Evolutionary conservation across 106 monocot species (phyloP).

Genomic region (Platanthera zijinensis): DNA sequence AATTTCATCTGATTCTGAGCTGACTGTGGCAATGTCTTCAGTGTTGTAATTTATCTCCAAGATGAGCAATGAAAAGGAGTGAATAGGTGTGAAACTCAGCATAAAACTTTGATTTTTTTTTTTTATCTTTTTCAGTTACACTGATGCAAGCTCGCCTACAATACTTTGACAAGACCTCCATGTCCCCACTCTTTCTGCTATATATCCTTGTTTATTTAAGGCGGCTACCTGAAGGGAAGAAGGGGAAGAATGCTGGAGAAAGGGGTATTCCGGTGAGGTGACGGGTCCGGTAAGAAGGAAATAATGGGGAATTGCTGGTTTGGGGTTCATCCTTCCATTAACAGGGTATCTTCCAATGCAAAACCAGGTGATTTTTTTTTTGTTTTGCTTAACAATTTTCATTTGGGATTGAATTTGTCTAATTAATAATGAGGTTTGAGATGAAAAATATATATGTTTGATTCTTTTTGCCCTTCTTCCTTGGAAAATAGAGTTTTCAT

Average conservation of each 20-base stretch:
- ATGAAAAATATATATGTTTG: background rate
- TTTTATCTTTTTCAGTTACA: background rate
- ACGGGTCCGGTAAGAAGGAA: background rate
- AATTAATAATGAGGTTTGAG: background rate
- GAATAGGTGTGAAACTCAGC: background rate
- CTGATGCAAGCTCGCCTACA: background rate
- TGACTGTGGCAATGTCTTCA: no score
- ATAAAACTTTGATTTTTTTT: background rate
- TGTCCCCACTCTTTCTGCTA: background rate
- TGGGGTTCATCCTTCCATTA: conserved; percentile 24
- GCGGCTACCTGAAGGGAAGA: background rate
- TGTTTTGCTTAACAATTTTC: no score
- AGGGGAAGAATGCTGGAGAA: background rate
- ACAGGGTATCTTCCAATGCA: conserved; percentile 49
- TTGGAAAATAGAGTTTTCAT: no score
- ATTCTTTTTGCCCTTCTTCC: background rate
- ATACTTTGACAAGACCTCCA: background rate
- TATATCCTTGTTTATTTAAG: background rate
- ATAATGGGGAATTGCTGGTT: conserved; percentile 73
- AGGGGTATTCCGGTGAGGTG: background rate
- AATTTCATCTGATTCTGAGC: no score
- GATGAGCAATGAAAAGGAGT: no score
- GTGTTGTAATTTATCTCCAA: no score
- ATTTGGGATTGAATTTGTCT: background rate
- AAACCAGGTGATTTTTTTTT: conserved; percentile 39